Evolutionary conservation across 2,329 filamentous ascomycete species (phyloP).

Genomic region (Cercospora sojina): DNA sequence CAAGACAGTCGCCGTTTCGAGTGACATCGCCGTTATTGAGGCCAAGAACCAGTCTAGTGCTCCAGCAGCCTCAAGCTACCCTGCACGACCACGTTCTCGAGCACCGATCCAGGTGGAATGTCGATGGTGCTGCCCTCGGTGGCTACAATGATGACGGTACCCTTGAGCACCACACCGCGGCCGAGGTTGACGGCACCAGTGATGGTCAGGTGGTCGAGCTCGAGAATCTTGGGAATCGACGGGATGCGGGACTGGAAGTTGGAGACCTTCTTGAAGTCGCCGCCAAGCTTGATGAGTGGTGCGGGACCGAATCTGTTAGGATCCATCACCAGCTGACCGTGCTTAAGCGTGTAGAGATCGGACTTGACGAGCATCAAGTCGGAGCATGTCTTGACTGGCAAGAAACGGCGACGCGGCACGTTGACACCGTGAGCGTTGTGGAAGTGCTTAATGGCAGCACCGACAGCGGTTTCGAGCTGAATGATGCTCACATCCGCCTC

Average conservation of each 20-base stretch:
- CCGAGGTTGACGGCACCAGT: conserved; percentile 96
- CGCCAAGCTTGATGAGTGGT: conserved; percentile 96
- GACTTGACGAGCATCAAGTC: conserved; percentile 99
- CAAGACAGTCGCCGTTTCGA: neutral
- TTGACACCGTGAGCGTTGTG: conserved; percentile 98
- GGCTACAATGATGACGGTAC: conserved; percentile 97
- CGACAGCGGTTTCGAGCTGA: conserved; percentile 97
- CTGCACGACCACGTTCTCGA: conserved; percentile 99
- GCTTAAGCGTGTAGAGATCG: conserved; percentile 96
- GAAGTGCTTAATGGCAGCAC: conserved; percentile 98
- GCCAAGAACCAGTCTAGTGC: conserved; percentile 50
- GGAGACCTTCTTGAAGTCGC: conserved; percentile 99
- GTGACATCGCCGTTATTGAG: neutral
- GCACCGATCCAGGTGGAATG: conserved; percentile 90
- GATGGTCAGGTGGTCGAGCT: conserved; percentile 93
- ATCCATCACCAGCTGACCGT: conserved; percentile 97
- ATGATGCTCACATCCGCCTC: conserved; percentile 97
- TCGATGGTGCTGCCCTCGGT: conserved; percentile 98
- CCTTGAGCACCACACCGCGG: conserved; percentile 93
- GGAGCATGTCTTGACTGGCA: conserved; percentile 99
- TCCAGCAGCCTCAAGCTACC: conserved; percentile 78
- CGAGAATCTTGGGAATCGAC: conserved; percentile 85
- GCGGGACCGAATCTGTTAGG: conserved; percentile 93
- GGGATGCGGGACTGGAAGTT: conserved; percentile 88
- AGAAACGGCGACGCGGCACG: conserved; percentile 93